phyloP scores from a whole-genome alignment of 306 rosid species.

The Clitoria ternatea region DNA sequence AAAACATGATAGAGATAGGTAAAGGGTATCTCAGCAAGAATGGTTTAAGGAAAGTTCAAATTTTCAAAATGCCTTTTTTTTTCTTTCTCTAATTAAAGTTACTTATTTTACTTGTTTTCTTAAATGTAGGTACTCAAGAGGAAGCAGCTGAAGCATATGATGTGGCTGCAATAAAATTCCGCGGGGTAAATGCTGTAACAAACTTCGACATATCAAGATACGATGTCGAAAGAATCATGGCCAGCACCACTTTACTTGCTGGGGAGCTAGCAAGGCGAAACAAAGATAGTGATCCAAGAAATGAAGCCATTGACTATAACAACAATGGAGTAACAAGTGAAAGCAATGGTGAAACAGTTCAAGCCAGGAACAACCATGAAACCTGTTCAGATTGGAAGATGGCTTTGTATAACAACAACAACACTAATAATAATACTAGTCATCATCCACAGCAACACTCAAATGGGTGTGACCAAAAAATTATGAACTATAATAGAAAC shows the following conservation, averaged over 20 bases:
- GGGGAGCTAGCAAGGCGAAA: conserved; percentile 76
- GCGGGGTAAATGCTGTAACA: conserved; percentile 84
- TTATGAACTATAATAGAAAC: conserved; percentile 32
- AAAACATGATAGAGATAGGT: conserved; percentile 1
- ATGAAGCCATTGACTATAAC: conserved; percentile 30
- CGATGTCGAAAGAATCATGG: conserved; percentile 85
- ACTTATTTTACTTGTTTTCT: no score
- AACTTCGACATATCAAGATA: conserved; percentile 88
- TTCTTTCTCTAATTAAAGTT: no score
- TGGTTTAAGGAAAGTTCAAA: conserved; percentile 19
- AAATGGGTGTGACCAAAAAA: conserved; percentile 35
- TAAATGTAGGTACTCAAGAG: conserved; percentile 94
- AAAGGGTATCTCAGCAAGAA: conserved; percentile 18
- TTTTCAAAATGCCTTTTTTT: not conserved
- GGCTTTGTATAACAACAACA: conserved; percentile 40
- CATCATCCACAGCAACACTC: conserved; percentile 26
- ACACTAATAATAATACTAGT: no score
- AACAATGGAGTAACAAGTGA: conserved; percentile 21
- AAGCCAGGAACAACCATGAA: conserved; percentile 21
- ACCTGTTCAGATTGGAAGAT: conserved; percentile 54
- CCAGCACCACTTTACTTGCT: conserved; percentile 70
- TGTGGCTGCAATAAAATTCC: conserved; percentile 90
- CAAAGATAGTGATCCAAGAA: conserved; percentile 41
- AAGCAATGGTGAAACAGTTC: conserved; percentile 28
- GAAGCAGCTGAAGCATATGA: conserved; percentile 99